phyloP scores from a whole-genome alignment of 495 filamentous ascomycete genomes.

The Penicillium waksmanii region DNA sequence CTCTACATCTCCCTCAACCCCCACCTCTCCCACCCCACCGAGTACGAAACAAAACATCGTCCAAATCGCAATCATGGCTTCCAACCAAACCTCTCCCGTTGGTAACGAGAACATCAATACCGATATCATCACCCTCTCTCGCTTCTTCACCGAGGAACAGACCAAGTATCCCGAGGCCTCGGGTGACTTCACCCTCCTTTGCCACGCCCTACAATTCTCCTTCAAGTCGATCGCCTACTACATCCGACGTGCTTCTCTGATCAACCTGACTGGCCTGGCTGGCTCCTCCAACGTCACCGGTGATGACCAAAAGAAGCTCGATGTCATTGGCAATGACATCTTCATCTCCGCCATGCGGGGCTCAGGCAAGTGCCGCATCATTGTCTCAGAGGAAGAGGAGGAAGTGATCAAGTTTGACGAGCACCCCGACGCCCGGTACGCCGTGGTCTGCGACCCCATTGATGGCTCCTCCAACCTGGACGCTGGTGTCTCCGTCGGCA shows the following conservation, averaged over 20 bases:
- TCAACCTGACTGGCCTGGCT: constrained; percentile 93
- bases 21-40: too few species aligned
- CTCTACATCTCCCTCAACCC: background rate
- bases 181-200: constrained; percentile 98
- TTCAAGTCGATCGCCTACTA: constrained; percentile 99
- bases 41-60: background rate
- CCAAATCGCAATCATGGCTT: constrained; percentile 39
- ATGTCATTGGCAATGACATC: constrained; percentile 97
- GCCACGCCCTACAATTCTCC: constrained; percentile 97
- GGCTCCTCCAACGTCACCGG: constrained; percentile 94
- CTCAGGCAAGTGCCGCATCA: constrained; percentile 82
- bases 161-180: constrained; percentile 90
- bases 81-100: constrained; percentile 40
- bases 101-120: constrained; percentile 85
- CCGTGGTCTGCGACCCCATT: constrained; percentile 96
- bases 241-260: constrained; percentile 95
- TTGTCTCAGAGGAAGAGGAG: constrained; percentile 97
- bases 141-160: constrained; percentile 96
- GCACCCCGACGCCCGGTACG: constrained; percentile 80
- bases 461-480: constrained; percentile 97
- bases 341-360: constrained; percentile 94
- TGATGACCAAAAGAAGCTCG: constrained; percentile 99
- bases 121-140: constrained; percentile 90
- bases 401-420: constrained; percentile 86
- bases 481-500: constrained; percentile 96